Evolutionary conservation across 2,329 filamentous ascomycete species (phyloP), one percentile per base, ranked within the genome.

Genomic region (Grosmannia serpens): DNA sequence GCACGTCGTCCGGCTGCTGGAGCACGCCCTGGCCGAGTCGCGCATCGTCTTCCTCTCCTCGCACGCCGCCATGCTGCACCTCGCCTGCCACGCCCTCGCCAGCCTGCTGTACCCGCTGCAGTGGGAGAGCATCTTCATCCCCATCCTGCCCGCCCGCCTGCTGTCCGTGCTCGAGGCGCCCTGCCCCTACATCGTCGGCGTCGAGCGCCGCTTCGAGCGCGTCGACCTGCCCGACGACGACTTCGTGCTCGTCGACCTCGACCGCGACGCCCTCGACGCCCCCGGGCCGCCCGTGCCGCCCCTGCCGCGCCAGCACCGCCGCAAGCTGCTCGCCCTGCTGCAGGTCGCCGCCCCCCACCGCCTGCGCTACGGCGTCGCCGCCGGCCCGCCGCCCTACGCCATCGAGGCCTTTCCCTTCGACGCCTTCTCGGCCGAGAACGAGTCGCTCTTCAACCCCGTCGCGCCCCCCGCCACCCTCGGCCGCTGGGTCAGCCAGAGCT

Each of bases 21-120:
- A 99, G 75, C 96, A 92, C 71, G 88, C 90, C 64, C 80, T 99
- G 70, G 83, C 89, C 1, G 94, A 99, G 74, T 94, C 91, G 51
- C 88, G 92, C 60, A 96, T 99, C 71, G 96, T 99, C 68, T 86
- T 99, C 64, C 78, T 97, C 24, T 97, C 94, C 10, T 96, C 91
- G 1, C 91, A 99, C 70, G 94, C 92, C 1, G 87, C 91, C 55
- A 97, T 99, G 94, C 80, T 99, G 59, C 91, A 97, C 67, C 81
- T 97, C 51, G 92, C 91, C 41, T 95, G 88, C 66, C 86, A 91
- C 70, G 91, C 92, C n/a, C 76, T 97, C 59, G 82, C 83, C 35
- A 91, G 86, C 70, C 76, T 97, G 44, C 75, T 99, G 24, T 99
- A 96, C 69, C 92, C 91, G 9, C 76, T 97, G 56, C 88, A 90